Evolutionary conservation across 345 rosid species (phyloP), one percentile per base, ranked within the genome.

Genomic region (Arabidopsis suecica): DNA sequence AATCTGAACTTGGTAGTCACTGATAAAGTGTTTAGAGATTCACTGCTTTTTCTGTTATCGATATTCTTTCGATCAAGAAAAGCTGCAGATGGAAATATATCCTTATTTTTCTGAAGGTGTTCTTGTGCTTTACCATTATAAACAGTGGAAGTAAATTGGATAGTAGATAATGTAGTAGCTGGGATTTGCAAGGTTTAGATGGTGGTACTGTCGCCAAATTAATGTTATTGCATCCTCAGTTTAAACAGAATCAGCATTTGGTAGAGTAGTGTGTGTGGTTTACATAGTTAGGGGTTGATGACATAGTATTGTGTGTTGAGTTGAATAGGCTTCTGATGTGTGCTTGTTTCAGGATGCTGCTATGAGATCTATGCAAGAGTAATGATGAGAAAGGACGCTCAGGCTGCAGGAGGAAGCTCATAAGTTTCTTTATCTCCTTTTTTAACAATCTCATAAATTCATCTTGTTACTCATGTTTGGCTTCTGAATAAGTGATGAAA

Each of bases 361-460:
- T 93, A 91, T 72, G 98, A 93, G 83, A 89, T 96, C 68, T 96
- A 88, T 74, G 97, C 84, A 55, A 88, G 61, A 83, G 87, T 91
- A 14, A 71, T 71, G 1, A 86, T 84, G 96, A 83, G 86, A 58
- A 89, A 92, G 86, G 93, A 88, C 78, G 89, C 90, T 72, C 77
- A 89, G 73, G 82, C 60, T 77, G 76, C 84, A 73, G 82, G 72
- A 37, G 69, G 65, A 71, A 84, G 80, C 75, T 69, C 85, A 47
- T 86, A 75, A 80, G 30, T 64, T 40, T 13, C 25, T 50, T 38
- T 14, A 11, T 56, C 42, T 65, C 44, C 61, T 18, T 40, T 55
- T 61, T 32, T 38, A 28, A 5, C 53, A 47, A 30, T 70, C 60
- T 51, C 14, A 4, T 13, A 28, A 34, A 18, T 36, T 33, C 45